A percentile compares a stretch with the other conserved stretches of the same genome.
These are phyloP conservation scores for Trichoderma sp. DNA, from an alignment of 2,329 filamentous ascomycete genomes.

Conservation along the genomic window DNA sequence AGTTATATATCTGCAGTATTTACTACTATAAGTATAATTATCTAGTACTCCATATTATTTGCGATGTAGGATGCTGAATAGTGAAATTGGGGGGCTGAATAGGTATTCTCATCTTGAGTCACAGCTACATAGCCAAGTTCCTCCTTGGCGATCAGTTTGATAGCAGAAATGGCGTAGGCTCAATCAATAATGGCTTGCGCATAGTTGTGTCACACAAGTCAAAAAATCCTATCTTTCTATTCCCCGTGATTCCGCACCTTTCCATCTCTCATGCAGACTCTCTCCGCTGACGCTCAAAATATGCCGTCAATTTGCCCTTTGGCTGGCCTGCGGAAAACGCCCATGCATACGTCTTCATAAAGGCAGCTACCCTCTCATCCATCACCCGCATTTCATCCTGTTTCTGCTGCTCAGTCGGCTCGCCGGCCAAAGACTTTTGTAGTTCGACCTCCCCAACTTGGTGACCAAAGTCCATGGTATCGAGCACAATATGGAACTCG, in stretches of 20 bases:
- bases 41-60: no score
- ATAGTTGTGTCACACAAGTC: neutral
- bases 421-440: neutral
- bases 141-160: no score
- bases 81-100: no score
- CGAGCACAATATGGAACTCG: conserved; percentile 2
- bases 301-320: conserved; percentile 2
- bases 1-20: no score
- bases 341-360: conserved; percentile 3
- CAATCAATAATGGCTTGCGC: neutral
- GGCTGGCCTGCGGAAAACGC: neutral
- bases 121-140: no score
- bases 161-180: neutral
- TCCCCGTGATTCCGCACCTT: no score
- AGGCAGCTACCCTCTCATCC: neutral
- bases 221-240: neutral
- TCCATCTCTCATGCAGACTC: neutral
- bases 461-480: conserved; percentile 12
- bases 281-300: neutral
- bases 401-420: neutral
- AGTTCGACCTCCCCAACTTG: conserved; percentile 7
- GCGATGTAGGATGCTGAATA: no score
- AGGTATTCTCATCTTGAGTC: no score
- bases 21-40: no score
- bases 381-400: neutral